Base-by-base conservation (phyloP, 1,284 basidiomycete genomes). In the Boletellus deceptivus region DNA sequence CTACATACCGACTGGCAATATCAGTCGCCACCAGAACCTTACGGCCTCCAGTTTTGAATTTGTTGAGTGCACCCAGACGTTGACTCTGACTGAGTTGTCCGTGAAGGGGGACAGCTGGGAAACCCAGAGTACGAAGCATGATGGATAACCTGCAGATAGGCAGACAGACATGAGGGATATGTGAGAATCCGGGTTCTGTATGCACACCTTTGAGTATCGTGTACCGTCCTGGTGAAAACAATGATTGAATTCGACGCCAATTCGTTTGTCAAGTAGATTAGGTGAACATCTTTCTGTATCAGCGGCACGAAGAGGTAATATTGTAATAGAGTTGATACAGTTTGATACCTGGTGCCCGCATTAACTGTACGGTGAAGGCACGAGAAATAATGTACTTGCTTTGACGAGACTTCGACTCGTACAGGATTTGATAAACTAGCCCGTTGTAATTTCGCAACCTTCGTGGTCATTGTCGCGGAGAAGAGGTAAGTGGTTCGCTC, bases 391-490 rank as follows among this genome's bases (percentile, higher is more conserved):
- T 36, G 29, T 11, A 70, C 86, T 60, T 65, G 93, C 91, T 98
- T 98, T 61, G 90, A 83, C 35, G 86, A 92, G 2, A 97, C 93
- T 71, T 99, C 94, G 7, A 99, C 86, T 57, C 92, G 82, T n/a
- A 98, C 84, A 7, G 97, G 97, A 67, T 97, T 97, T 48, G 84
- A 83, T 62, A 99, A 76, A 76, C 91, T 93, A n/a, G 97, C 96
- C 49, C 97, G 77, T 69, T 99, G 96, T 8, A 99, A 77, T 71
- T 99, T 98, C 22, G 93, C 94, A 10, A 99, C 94, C 72, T 98
- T 99, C 20, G 93, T 97, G 3, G 96, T 98, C 95, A 99, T 99
- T n/a, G 97, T 99, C 1, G 97, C 97, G 14, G 94, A 97, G 76
- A 97, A 99, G 2, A 99, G 80, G 69, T 95, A 98, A 0, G 97